Percentiles rank a stretch among this genome's conserved stretches.
Evolutionary conservation across 2,329 filamentous ascomycete genomes (phyloP).

Genomic region (Colletotrichum agaves): DNA sequence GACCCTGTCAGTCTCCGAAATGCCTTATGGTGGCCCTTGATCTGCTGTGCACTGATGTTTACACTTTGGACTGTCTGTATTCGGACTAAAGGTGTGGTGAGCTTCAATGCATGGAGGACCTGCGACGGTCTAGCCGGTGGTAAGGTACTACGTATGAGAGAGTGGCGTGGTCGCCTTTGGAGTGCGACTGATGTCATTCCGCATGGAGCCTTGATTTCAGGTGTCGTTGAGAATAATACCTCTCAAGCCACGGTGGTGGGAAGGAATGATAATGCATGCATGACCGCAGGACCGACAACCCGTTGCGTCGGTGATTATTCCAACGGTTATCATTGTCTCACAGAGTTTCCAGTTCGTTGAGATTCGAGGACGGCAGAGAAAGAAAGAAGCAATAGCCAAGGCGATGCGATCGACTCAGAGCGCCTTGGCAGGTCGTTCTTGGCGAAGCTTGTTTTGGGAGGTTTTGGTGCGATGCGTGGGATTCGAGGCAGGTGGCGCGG

Average conservation of each 20-base stretch:
- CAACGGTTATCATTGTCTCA: not conserved
- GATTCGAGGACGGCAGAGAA: not conserved
- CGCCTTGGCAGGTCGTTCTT: slow-evolving; percentile 10
- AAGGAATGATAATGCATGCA: not conserved
- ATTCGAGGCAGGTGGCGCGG: slow-evolving; percentile 19
- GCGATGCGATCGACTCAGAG: slow-evolving; percentile 8
- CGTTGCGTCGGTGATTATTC: not conserved
- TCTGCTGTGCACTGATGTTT: not conserved
- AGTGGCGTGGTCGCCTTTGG: not conserved
- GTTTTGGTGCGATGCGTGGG: not conserved
- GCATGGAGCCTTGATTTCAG: not conserved
- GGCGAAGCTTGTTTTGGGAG: slow-evolving; percentile 36
- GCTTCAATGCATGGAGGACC: not conserved
- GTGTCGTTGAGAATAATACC: not conserved
- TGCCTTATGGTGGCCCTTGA: not conserved
- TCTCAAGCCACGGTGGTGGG: not conserved
- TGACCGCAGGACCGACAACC: not conserved
- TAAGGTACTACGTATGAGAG: no score
- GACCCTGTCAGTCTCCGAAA: not conserved
- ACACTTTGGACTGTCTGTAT: not conserved
- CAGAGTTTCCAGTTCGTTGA: not conserved
- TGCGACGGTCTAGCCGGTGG: slow-evolving; percentile 5
- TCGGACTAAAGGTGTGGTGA: not conserved
- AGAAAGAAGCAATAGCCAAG: slow-evolving; percentile 21
- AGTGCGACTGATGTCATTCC: slow-evolving; percentile 21